These are phyloP conservation scores for Cordyceps tenuipes DNA, from an alignment of 2,329 filamentous ascomycete genomes.

Conservation along the genomic window DNA sequence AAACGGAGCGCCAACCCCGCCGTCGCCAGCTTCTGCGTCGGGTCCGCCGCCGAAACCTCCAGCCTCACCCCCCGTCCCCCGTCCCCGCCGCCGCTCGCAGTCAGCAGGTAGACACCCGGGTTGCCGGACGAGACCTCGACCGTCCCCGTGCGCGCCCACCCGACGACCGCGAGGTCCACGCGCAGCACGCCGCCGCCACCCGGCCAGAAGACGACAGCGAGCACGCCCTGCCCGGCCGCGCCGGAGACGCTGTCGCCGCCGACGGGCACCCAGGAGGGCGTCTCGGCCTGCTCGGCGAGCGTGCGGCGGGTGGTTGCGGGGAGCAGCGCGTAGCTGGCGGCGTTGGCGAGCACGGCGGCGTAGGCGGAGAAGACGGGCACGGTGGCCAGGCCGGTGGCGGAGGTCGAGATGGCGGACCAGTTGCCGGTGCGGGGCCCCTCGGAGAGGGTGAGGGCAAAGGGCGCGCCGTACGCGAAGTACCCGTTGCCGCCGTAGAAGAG, in stretches of 20 bases:
- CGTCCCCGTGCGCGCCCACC: constrained; percentile 15
- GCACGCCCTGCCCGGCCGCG: constrained; percentile 12
- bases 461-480: constrained; percentile 15
- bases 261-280: constrained; percentile 14
- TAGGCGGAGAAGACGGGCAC: constrained; percentile 18
- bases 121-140: constrained; percentile 14
- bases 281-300: constrained; percentile 11
- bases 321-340: constrained; percentile 15
- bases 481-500: constrained; percentile 18
- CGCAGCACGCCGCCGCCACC: constrained; percentile 13
- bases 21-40: constrained; percentile 15
- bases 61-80: constrained; percentile 7
- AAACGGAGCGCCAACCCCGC: constrained; percentile 12
- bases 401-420: constrained; percentile 19
- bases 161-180: constrained; percentile 13
- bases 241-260: constrained; percentile 14
- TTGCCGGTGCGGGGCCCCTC: constrained; percentile 17
- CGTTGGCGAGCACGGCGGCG: constrained; percentile 11
- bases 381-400: constrained; percentile 13
- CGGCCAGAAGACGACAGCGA: constrained; percentile 19
- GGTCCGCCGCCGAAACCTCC: constrained; percentile 15
- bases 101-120: constrained; percentile 15
- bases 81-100: neutral
- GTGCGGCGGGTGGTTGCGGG: constrained; percentile 12
- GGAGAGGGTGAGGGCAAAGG: constrained; percentile 16